Conservation (phyloP, 2,329 filamentous ascomycete genomes). For the Ascochyta fabae region DNA sequence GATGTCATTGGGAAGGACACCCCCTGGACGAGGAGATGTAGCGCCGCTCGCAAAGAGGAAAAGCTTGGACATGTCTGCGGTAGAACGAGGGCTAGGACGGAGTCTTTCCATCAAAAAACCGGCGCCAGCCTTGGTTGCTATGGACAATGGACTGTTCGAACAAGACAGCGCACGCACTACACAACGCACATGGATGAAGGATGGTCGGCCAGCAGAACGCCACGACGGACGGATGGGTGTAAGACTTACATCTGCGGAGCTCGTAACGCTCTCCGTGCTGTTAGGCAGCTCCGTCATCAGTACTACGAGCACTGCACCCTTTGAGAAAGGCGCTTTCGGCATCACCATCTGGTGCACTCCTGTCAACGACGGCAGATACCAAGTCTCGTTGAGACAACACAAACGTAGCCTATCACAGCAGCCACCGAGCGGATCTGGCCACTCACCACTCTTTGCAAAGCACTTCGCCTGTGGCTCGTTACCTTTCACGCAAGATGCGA, state of each 20-base stretch:
- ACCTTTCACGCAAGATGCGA: slow-evolving; percentile 32
- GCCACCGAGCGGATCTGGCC: slow-evolving; percentile 30
- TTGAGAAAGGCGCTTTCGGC: slow-evolving; percentile 34
- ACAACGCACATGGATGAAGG: slow-evolving; percentile 33
- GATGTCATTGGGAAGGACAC: slow-evolving; percentile 22
- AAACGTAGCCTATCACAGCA: slow-evolving; percentile 33
- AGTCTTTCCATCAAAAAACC: slow-evolving; percentile 26
- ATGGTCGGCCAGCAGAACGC: slow-evolving; percentile 30
- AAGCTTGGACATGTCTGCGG: slow-evolving; percentile 25
- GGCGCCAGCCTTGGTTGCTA: slow-evolving; percentile 19
- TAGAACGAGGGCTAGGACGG: slow-evolving; percentile 24
- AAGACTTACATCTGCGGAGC: slow-evolving; percentile 31
- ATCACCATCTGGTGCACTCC: slow-evolving; percentile 29
- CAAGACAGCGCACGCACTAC: slow-evolving; percentile 5
- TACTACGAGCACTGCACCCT: background rate
- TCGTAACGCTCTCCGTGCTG: slow-evolving; percentile 39
- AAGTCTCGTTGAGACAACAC: slow-evolving; percentile 32
- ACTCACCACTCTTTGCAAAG: slow-evolving; percentile 43
- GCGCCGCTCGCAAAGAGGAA: slow-evolving; percentile 20
- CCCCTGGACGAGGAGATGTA: slow-evolving; percentile 18
- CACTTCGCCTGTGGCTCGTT: slow-evolving; percentile 42
- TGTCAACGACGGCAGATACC: slow-evolving; percentile 23
- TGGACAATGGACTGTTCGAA: slow-evolving; percentile 19
- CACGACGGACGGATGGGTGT: slow-evolving; percentile 24
- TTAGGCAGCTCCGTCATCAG: slow-evolving; percentile 30